A percentile compares a stretch with the other conserved stretches of the same genome.
Evolutionary conservation across 805 yeast genomes (phyloP).

Genomic region (Saccharomyces jurei): DNA sequence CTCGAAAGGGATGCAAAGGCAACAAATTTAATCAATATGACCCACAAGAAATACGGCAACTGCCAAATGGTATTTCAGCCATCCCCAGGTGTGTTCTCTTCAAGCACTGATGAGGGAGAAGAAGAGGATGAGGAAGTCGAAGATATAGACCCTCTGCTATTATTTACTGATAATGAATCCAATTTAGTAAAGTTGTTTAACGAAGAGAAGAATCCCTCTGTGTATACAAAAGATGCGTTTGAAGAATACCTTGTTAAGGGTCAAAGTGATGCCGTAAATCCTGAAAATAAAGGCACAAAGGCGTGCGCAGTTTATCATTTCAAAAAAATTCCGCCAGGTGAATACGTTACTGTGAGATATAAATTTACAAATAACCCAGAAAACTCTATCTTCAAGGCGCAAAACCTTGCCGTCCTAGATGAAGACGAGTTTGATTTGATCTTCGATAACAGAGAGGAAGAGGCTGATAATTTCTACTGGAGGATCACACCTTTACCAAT

Average conservation of each 20-base stretch:
- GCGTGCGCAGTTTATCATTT: constrained; percentile 78
- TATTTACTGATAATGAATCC: constrained; percentile 88
- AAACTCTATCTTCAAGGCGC: constrained; percentile 24
- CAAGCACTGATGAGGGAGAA: constrained; percentile 17
- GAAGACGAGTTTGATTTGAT: constrained; percentile 67
- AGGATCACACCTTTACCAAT: constrained; percentile 79
- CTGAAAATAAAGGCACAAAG: constrained; percentile 67
- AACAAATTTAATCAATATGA: constrained; percentile 45
- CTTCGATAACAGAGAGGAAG: constrained; percentile 67
- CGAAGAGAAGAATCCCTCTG: constrained; percentile 45
- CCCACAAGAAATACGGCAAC: constrained; percentile 63
- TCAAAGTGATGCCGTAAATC: constrained; percentile 57
- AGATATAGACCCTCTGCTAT: constrained; percentile 66
- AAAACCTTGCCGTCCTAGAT: constrained; percentile 43
- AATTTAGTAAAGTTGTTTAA: constrained; percentile 61
- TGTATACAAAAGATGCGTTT: constrained; percentile 81
- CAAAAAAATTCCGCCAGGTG: constrained; percentile 80
- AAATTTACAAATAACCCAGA: constrained; percentile 42
- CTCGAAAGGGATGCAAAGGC: constrained; percentile 32
- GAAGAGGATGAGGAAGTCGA: constrained; percentile 16
- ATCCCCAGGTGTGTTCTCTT: constrained; percentile 66
- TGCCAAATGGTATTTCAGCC: constrained; percentile 69
- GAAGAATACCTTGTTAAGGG: constrained; percentile 66
- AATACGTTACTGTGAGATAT: constrained; percentile 78
- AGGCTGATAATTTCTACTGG: constrained; percentile 91